Percentiles rank a stretch among this genome's conserved stretches.
phyloP scores from a whole-genome alignment of 257 asterid species.

The Solanum etuberosum region DNA sequence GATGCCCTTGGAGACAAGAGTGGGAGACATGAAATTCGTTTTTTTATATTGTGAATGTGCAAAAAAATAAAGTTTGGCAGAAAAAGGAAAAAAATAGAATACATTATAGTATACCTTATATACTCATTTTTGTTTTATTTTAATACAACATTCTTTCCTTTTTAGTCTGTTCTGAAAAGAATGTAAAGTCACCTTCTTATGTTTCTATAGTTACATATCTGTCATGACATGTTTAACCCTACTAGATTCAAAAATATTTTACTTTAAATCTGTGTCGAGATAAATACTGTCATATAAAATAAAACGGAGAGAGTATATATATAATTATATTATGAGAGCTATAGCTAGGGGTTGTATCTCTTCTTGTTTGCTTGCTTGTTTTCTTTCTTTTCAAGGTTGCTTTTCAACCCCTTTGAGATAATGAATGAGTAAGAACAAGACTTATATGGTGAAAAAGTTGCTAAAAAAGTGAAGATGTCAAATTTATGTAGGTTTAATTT shows the following conservation, averaged over 20 bases:
- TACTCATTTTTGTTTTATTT: neutral
- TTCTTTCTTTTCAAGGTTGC: constrained; percentile 42
- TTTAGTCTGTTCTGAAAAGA: neutral
- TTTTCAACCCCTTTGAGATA: constrained; percentile 26
- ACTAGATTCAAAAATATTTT: too few species aligned
- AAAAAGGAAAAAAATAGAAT: neutral
- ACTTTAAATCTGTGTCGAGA: neutral
- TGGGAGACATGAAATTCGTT: constrained; percentile 3
- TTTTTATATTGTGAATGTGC: constrained; percentile 17
- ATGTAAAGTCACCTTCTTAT: neutral
- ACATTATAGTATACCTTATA: neutral
- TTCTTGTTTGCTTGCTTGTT: constrained; percentile 9
- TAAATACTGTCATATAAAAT: neutral
- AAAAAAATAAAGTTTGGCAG: constrained; percentile 20
- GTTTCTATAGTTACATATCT: too few species aligned
- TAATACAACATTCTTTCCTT: neutral
- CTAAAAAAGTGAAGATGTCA: constrained; percentile 22
- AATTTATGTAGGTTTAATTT: neutral
- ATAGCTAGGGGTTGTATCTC: neutral
- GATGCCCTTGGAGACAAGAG: neutral
- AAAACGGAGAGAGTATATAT: neutral
- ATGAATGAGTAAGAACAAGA: constrained; percentile 60
- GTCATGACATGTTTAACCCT: neutral
- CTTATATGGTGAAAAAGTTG: constrained; percentile 23
- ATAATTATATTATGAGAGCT: neutral